Conservation (phyloP, 176 grass and related monocot genomes). For the Guadua angustifolia region DNA sequence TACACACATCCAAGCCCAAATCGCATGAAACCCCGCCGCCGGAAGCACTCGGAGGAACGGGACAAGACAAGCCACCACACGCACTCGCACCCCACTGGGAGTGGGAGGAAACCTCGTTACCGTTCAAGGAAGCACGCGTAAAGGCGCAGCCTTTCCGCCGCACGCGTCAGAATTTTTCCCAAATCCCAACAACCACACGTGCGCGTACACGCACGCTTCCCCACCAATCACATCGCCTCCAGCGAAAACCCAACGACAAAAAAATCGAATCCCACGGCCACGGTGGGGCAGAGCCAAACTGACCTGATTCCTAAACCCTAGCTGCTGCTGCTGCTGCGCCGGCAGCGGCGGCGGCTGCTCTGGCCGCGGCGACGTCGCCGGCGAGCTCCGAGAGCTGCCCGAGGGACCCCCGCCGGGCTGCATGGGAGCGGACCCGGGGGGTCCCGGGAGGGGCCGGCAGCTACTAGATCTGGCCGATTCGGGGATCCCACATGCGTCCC, state of each 20-base stretch:
- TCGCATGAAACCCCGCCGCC: neutral
- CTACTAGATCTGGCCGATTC: conserved; percentile 55
- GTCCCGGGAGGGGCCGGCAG: neutral
- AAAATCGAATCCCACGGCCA: conserved; percentile 37
- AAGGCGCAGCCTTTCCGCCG: conserved; percentile 48
- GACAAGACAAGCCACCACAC: conserved; percentile 31
- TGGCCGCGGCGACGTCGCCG: conserved; percentile 55
- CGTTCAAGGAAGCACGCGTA: conserved; percentile 40
- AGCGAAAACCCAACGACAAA: neutral
- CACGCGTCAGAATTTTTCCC: conserved; percentile 23
- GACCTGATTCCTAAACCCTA: conserved; percentile 66
- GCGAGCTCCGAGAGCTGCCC: conserved; percentile 46
- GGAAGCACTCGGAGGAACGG: conserved; percentile 17
- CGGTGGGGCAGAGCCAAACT: conserved; percentile 25
- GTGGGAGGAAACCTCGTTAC: neutral
- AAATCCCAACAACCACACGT: conserved; percentile 55
- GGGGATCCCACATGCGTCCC: conserved; percentile 28
- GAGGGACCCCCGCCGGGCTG: conserved; percentile 47
- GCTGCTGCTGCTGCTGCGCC: conserved; percentile 50
- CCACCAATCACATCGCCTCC: conserved; percentile 48
- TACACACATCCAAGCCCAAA: neutral
- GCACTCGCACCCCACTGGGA: conserved; percentile 19
- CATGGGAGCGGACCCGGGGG: conserved; percentile 29
- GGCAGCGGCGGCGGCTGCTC: conserved; percentile 32
- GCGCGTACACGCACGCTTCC: conserved; percentile 16